Evolutionary conservation across 2,329 filamentous ascomycete species (phyloP).

Genomic region (Apiospora sp.): DNA sequence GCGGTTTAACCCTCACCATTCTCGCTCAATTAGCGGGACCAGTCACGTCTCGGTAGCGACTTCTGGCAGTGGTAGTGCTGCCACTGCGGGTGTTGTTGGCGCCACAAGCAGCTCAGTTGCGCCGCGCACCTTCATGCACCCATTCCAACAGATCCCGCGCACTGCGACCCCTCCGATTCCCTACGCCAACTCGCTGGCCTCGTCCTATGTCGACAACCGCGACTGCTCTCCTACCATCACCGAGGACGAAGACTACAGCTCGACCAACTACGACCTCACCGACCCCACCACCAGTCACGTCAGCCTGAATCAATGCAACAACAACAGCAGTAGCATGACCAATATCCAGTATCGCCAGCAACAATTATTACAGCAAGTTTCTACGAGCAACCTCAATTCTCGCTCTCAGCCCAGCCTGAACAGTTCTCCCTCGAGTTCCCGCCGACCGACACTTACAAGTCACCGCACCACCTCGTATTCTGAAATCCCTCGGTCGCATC

Average conservation of each 20-base stretch:
- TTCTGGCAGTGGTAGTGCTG: slow-evolving; percentile 53
- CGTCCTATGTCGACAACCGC: slow-evolving; percentile 55
- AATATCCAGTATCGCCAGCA: slow-evolving; percentile 32
- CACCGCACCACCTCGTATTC: slow-evolving; percentile 50
- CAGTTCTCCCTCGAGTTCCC: slow-evolving; percentile 39
- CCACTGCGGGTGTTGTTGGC: slow-evolving; percentile 25
- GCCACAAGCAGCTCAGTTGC: slow-evolving; percentile 28
- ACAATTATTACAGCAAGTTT: slow-evolving; percentile 18
- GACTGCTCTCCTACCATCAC: slow-evolving; percentile 65
- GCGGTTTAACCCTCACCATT: slow-evolving; percentile 55
- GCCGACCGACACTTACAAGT: slow-evolving; percentile 49
- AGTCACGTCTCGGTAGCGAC: slow-evolving; percentile 66
- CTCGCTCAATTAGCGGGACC: slow-evolving; percentile 65
- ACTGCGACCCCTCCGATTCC: slow-evolving; percentile 67
- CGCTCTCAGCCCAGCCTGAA: slow-evolving; percentile 42
- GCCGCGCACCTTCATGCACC: slow-evolving; percentile 63
- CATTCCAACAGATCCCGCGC: slow-evolving; percentile 70
- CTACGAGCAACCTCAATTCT: slow-evolving; percentile 27
- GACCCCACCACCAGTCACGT: slow-evolving; percentile 32
- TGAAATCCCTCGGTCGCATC: slow-evolving; percentile 44
- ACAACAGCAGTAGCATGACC: slow-evolving; percentile 26
- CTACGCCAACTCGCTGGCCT: slow-evolving; percentile 64
- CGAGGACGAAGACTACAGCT: slow-evolving; percentile 54
- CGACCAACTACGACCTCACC: slow-evolving; percentile 28
- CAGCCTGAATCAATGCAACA: slow-evolving; percentile 40